These are phyloP conservation scores for Pseudomicrostroma phylloplanum DNA, from an alignment of 1,284 basidiomycete species.

Conservation along the genomic window DNA sequence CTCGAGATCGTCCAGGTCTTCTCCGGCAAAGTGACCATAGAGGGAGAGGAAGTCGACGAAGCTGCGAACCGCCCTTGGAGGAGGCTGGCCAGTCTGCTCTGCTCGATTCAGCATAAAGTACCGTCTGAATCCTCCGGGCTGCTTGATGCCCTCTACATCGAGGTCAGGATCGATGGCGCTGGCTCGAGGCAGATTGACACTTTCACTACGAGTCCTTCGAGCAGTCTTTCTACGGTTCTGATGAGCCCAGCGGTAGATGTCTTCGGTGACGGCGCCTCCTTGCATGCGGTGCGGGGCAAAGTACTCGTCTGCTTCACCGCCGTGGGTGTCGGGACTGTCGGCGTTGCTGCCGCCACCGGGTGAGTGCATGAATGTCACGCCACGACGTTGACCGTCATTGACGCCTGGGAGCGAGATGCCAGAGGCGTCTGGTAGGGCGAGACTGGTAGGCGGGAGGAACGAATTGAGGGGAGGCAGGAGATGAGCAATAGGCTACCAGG, in stretches of 20 bases:
- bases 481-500: background rate
- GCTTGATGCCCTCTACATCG: constrained; percentile 37
- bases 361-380: constrained; percentile 1
- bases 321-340: background rate
- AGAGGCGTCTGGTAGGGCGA: constrained; percentile 14
- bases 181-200: constrained; percentile 42
- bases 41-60: constrained; percentile 49
- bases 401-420: constrained; percentile 20
- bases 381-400: constrained; percentile 11
- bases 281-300: constrained; percentile 42
- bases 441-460: background rate
- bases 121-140: constrained; percentile 47
- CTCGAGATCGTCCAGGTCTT: constrained; percentile 42
- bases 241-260: constrained; percentile 49
- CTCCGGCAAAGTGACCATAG: constrained; percentile 48
- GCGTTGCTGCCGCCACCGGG: too few species aligned
- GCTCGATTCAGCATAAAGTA: constrained; percentile 43
- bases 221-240: constrained; percentile 33
- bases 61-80: constrained; percentile 42
- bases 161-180: constrained; percentile 39
- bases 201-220: constrained; percentile 35
- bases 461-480: background rate
- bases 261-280: constrained; percentile 48
- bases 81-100: constrained; percentile 36
- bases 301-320: constrained; percentile 31